These are phyloP conservation scores for Seiridium unicorne DNA, from an alignment of 2,329 filamentous ascomycete genomes.

Conservation along the genomic window DNA sequence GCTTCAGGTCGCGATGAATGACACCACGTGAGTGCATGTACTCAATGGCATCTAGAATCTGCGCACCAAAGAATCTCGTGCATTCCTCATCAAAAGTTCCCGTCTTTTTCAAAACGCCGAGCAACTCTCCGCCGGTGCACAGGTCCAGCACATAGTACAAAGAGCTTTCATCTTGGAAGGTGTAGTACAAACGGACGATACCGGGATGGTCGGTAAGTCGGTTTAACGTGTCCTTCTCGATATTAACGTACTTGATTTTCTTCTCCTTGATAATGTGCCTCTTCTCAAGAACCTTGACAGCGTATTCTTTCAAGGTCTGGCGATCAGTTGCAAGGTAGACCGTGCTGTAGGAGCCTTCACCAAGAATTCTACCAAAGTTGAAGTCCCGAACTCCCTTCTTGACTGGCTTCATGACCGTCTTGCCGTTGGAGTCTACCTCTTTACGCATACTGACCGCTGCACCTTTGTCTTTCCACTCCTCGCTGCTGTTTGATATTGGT, in stretches of 20 bases:
- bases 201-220: constrained; percentile 94
- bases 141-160: constrained; percentile 96
- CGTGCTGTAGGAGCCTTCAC: constrained; percentile 97
- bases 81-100: constrained; percentile 95
- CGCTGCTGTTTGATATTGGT: constrained; percentile 59
- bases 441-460: constrained; percentile 82
- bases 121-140: constrained; percentile 85
- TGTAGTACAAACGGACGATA: constrained; percentile 95
- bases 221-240: constrained; percentile 97
- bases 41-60: constrained; percentile 93
- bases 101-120: constrained; percentile 91
- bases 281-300: constrained; percentile 97
- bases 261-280: constrained; percentile 99
- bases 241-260: constrained; percentile 99
- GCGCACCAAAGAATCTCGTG: constrained; percentile 87
- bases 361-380: constrained; percentile 83
- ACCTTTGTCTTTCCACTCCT: constrained; percentile 94
- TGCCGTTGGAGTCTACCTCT: constrained; percentile 82
- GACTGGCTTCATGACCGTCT: constrained; percentile 76
- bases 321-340: constrained; percentile 91
- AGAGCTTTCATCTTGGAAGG: constrained; percentile 94
- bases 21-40: constrained; percentile 98
- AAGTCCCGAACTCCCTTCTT: constrained; percentile 99
- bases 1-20: constrained; percentile 94
- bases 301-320: constrained; percentile 92